Percentiles rank a stretch among this genome's conserved stretches.
phyloP scores from a whole-genome alignment of 1,139 yeast genomes.

The Kodamaea ohmeri region DNA sequence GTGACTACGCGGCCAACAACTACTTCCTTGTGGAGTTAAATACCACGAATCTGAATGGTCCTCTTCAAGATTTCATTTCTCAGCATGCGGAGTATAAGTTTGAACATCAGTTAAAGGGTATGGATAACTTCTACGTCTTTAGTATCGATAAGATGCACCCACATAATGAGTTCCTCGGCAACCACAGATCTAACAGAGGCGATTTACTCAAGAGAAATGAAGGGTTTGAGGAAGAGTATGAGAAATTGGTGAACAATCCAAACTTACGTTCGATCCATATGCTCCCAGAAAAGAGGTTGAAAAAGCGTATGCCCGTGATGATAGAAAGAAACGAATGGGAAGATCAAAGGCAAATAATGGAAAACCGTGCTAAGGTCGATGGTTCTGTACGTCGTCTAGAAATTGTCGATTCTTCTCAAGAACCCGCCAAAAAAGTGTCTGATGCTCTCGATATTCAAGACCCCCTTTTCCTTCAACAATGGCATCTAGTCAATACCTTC shows the following conservation, averaged over 20 bases:
- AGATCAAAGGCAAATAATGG: no score
- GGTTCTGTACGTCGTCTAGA: no score
- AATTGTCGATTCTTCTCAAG: conserved; percentile 48
- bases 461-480: conserved; percentile 77
- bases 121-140: conserved; percentile 61
- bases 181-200: conserved; percentile 31
- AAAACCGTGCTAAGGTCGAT: neutral
- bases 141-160: conserved; percentile 44
- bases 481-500: conserved; percentile 80
- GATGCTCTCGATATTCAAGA: conserved; percentile 67
- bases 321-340: conserved; percentile 12
- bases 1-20: conserved; percentile 41
- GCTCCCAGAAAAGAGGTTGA: conserved; percentile 46
- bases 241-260: conserved; percentile 25
- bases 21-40: conserved; percentile 62
- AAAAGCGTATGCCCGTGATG: conserved; percentile 45
- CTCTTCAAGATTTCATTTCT: conserved; percentile 31
- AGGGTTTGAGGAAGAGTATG: conserved; percentile 30
- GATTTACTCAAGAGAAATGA: conserved; percentile 28
- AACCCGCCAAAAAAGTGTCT: conserved; percentile 41
- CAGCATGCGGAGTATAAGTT: conserved; percentile 35
- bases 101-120: conserved; percentile 60
- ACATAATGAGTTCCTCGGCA: conserved; percentile 37
- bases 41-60: conserved; percentile 25
- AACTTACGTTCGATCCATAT: conserved; percentile 46